Conservation (phyloP, 345 rosid genomes). For the Linum tenue region DNA sequence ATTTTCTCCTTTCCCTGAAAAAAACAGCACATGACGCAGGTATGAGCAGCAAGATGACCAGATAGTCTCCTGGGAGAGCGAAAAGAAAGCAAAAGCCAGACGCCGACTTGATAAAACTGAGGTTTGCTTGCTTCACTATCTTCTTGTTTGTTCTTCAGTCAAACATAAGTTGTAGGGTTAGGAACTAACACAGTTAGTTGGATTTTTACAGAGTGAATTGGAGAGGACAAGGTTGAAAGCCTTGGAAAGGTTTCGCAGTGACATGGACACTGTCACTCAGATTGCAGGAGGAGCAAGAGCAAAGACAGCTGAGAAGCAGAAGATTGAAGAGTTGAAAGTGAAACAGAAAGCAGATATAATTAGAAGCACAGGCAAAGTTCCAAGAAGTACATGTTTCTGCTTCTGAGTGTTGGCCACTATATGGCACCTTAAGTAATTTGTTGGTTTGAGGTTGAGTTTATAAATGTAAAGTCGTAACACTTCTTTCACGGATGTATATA, state of each 20-base stretch:
- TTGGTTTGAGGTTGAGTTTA: neutral
- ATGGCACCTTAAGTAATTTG: neutral
- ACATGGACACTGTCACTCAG: conserved; percentile 33
- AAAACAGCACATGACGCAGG: conserved; percentile 32
- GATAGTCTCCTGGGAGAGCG: conserved; percentile 51
- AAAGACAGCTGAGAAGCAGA: conserved; percentile 39
- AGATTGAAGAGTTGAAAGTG: conserved; percentile 45
- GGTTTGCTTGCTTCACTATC: conserved; percentile 32
- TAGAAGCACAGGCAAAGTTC: conserved; percentile 45
- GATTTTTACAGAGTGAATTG: conserved; percentile 30
- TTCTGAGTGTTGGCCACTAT: conserved; percentile 20
- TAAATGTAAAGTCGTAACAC: neutral
- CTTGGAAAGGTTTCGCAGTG: conserved; percentile 24
- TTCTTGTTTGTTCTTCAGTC: neutral
- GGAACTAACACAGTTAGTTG: conserved; percentile 12
- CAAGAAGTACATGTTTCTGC: conserved; percentile 42
- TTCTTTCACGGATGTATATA: neutral
- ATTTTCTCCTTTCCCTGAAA: neutral
- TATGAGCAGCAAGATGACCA: conserved; percentile 33
- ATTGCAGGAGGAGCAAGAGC: conserved; percentile 47
- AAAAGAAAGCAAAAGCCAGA: conserved; percentile 47
- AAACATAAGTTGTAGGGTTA: conserved; percentile 3
- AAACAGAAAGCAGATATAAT: conserved; percentile 55
- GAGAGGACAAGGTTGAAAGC: conserved; percentile 39
- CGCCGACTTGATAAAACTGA: conserved; percentile 37